Conservation (phyloP, 2,329 filamentous ascomycete genomes). For the Coniochaeta hoffmannii region DNA sequence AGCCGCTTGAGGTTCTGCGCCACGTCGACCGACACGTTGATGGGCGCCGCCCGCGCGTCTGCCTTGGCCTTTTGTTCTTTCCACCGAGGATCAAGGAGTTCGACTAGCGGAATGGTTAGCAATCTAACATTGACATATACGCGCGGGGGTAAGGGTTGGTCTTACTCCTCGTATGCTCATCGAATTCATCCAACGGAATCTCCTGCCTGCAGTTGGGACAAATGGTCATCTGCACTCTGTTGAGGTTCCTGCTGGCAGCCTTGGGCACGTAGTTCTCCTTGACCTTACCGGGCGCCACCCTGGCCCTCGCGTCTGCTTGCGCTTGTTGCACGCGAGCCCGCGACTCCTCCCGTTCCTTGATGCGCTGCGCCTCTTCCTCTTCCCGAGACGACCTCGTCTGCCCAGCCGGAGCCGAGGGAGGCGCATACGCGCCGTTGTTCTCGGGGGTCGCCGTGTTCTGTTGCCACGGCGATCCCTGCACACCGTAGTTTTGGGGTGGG, state of each 20-base stretch:
- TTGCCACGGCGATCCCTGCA: conserved; percentile 34
- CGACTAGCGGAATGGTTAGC: conserved; percentile 52
- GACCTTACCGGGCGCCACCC: conserved; percentile 73
- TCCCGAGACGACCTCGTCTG: conserved; percentile 31
- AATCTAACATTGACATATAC: conserved; percentile 1
- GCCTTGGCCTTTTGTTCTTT: conserved; percentile 91
- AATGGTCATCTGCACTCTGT: conserved; percentile 62
- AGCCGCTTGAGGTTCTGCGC: conserved; percentile 94
- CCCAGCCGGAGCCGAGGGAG: conserved; percentile 13
- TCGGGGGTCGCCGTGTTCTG: conserved; percentile 28
- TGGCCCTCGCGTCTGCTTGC: conserved; percentile 67
- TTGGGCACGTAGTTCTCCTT: conserved; percentile 87
- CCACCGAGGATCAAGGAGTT: conserved; percentile 89
- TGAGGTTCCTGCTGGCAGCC: conserved; percentile 64
- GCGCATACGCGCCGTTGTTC: conserved; percentile 24
- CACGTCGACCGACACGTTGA: conserved; percentile 79
- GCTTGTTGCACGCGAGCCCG: conserved; percentile 63
- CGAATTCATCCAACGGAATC: conserved; percentile 79
- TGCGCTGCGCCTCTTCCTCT: conserved; percentile 56
- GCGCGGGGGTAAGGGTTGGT: neutral
- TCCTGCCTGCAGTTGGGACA: conserved; percentile 93
- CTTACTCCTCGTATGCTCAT: conserved; percentile 84
- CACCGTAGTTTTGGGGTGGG: conserved; percentile 34
- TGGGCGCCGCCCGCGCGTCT: conserved; percentile 75
- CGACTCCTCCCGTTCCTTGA: conserved; percentile 55